Percentiles rank a stretch among this genome's conserved stretches.
Evolutionary conservation across 208 protist species (phyloP).

Genomic region (Acanthamoeba divionensis): DNA sequence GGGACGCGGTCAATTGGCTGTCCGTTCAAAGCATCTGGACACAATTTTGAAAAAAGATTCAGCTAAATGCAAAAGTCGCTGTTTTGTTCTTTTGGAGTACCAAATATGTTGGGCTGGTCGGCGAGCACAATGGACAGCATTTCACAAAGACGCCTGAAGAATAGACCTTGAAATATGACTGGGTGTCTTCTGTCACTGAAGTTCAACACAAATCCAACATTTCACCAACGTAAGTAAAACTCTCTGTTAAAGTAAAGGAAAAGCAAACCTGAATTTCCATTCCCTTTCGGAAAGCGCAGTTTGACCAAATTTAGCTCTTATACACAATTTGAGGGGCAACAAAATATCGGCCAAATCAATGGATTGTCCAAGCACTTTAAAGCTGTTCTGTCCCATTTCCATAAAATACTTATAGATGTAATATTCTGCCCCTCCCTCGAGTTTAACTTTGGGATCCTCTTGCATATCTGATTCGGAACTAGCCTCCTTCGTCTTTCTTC

Average conservation of each 20-base stretch:
- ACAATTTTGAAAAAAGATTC: too few relatives aligned
- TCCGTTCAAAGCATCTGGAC: too few relatives aligned
- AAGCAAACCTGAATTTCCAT: background rate
- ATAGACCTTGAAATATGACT: constrained; percentile 5
- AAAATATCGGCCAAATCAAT: background rate
- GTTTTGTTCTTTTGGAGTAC: too few relatives aligned
- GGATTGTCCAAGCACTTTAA: too few relatives aligned
- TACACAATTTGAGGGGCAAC: constrained; percentile 9
- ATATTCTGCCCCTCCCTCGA: constrained; percentile 19
- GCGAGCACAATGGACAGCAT: constrained; percentile 46
- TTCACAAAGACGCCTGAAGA: constrained; percentile 37
- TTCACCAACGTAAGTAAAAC: too few relatives aligned
- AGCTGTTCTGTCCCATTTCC: too few relatives aligned
- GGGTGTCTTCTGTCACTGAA: background rate
- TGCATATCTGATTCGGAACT: too few relatives aligned
- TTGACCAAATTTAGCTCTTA: background rate
- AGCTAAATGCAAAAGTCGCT: too few relatives aligned
- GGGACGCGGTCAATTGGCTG: background rate
- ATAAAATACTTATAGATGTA: too few relatives aligned
- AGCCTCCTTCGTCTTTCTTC: too few relatives aligned
- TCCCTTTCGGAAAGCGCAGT: background rate
- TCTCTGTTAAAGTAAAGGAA: background rate
- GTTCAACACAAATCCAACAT: too few relatives aligned
- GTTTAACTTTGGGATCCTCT: too few relatives aligned
- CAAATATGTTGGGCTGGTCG: constrained; percentile 25